A percentile compares a stretch with the other conserved stretches of the same genome.
phyloP scores from a whole-genome alignment of 495 filamentous ascomycete species.

The Darksidea phi region DNA sequence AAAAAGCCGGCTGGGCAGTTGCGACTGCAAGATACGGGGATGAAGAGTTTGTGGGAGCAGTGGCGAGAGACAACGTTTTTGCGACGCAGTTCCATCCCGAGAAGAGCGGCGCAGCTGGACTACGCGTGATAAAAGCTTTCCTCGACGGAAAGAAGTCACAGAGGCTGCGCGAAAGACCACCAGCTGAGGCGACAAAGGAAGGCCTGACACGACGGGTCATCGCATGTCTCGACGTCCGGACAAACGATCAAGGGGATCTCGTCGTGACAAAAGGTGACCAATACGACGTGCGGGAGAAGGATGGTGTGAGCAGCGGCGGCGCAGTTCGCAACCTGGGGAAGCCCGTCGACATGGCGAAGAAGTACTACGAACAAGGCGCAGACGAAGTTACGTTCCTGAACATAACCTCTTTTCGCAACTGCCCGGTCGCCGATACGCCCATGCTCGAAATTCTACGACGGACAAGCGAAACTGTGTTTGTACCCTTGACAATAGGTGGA shows the following conservation, averaged over 20 bases:
- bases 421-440: conserved; percentile 82
- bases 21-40: conserved; percentile 84
- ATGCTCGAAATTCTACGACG: conserved; percentile 91
- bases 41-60: conserved; percentile 88
- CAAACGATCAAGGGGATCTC: conserved; percentile 93
- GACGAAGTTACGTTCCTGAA: conserved; percentile 97
- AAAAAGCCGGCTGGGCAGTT: conserved; percentile 79
- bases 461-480: conserved; percentile 90
- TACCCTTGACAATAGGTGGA: conserved; percentile 93
- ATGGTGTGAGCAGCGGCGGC: conserved; percentile 55
- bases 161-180: conserved; percentile 41
- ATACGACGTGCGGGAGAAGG: conserved; percentile 98
- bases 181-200: conserved; percentile 41
- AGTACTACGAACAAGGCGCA: conserved; percentile 94
- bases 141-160: conserved; percentile 61
- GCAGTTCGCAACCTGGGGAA: conserved; percentile 92
- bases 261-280: conserved; percentile 99
- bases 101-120: conserved; percentile 87
- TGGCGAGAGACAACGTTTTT: conserved; percentile 78
- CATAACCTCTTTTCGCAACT: conserved; percentile 96
- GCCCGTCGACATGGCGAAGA: conserved; percentile 88
- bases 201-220: conserved; percentile 88
- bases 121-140: conserved; percentile 82
- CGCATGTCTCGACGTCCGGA: conserved; percentile 91
- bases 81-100: conserved; percentile 98